Evolutionary conservation across 2,329 filamentous ascomycete genomes (phyloP).

Genomic region (Botrytis porri): DNA sequence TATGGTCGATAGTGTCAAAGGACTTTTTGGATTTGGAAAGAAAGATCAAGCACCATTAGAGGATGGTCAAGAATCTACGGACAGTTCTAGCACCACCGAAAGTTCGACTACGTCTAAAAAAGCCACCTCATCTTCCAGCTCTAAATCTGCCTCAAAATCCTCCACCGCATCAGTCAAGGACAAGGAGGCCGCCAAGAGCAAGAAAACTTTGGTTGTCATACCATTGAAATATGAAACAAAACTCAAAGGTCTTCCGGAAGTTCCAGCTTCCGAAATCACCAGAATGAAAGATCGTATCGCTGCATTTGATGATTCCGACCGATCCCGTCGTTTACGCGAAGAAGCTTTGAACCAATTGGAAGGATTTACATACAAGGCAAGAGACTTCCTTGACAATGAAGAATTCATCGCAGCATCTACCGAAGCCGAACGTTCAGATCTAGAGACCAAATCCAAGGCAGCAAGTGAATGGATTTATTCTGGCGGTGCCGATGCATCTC

Average conservation of each 20-base stretch:
- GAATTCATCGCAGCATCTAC: slow-evolving; percentile 72
- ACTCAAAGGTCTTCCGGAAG: slow-evolving; percentile 32
- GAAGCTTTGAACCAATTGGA: slow-evolving; percentile 93
- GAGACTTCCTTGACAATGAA: slow-evolving; percentile 77
- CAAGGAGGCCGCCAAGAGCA: slow-evolving; percentile 31
- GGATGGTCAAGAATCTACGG: slow-evolving; percentile 51
- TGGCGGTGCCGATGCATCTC: slow-evolving; percentile 73
- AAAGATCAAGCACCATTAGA: slow-evolving; percentile 73
- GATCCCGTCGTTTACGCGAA: slow-evolving; percentile 70
- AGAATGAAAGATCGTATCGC: slow-evolving; percentile 61
- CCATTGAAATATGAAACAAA: slow-evolving; percentile 35
- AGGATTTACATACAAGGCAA: slow-evolving; percentile 82
- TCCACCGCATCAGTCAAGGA: slow-evolving; percentile 35
- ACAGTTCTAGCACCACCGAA: slow-evolving; percentile 42
- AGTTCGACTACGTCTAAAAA: slow-evolving; percentile 48
- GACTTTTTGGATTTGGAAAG: slow-evolving; percentile 92
- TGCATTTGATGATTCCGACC: slow-evolving; percentile 84
- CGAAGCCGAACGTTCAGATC: slow-evolving; percentile 59
- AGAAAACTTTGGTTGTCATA: slow-evolving; percentile 36
- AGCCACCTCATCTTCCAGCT: slow-evolving; percentile 46
- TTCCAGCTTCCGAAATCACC: slow-evolving; percentile 33
- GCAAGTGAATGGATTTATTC: slow-evolving; percentile 89
- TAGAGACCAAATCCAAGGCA: slow-evolving; percentile 65
- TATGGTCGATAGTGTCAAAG: slow-evolving; percentile 92
- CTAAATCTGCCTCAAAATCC: slow-evolving; percentile 39